Evolutionary conservation across 2,329 filamentous ascomycete genomes (phyloP), one percentile per base, ranked within the genome.

Genomic region (Trichophyton equinum): DNA sequence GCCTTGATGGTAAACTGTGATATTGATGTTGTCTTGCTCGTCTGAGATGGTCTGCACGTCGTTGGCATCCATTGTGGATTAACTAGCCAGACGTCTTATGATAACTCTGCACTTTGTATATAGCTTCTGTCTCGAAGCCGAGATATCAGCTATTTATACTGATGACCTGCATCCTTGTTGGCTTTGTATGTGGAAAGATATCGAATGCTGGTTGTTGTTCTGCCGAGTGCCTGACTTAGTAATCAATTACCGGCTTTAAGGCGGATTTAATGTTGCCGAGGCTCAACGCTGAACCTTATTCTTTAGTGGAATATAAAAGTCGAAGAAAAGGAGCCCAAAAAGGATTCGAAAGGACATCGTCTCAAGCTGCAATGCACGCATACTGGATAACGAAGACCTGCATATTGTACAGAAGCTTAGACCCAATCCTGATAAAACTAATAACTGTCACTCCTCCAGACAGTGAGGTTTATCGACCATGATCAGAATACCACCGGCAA

Each of bases 1-100:
- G 67, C 79, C 78, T 68, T 84, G 81, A 66, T 85, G 79, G 63
- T 78, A 77, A 62, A 85, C 69, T 15, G 76, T 80, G 44, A 85
- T 68, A 40, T 55, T 42, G 46, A 60, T 42, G 57, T 47, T 22
- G 38, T 7, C 33, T 30, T 15, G 25, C 22, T 58, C 49, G 40
- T 25, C 51, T 55, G 38, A 18, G 40, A 15, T 18, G 15, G 11
- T n/a, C 22, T 36, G 18, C 25, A 33, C 3, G 44, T 42, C 42
- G 13, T 27, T 33, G 36, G 30, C 11, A 18, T 33, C 22, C 38
- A 36, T 22, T 20, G 13, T 13, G 13, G 20, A 15, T 27, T 55
- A 53, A 27, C 33, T 36, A n/a, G 27, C 15, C 13, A 13, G n/a
- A 30, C 8, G 15, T 38, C 20, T 25, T 36, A 25, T n/a, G 20